phyloP scores from a whole-genome alignment of 192 early-diverging fungal species.

The Entomortierella parvispora region DNA sequence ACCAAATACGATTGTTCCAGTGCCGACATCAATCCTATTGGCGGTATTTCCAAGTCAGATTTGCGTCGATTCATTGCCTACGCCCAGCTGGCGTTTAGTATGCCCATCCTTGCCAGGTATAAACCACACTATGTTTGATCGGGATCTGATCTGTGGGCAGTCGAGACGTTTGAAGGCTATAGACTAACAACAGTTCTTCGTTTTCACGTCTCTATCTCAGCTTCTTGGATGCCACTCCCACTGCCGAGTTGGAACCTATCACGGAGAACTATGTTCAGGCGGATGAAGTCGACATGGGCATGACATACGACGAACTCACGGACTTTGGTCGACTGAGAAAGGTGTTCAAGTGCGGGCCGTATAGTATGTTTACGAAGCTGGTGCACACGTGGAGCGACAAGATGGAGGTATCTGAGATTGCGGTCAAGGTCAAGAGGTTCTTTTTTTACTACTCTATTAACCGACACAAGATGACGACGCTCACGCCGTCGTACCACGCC shows the following conservation, averaged over 20 bases:
- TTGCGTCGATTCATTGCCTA: slow-evolving; percentile 85
- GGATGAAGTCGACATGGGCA: slow-evolving; percentile 98
- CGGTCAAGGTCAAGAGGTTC: slow-evolving; percentile 93
- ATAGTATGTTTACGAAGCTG: slow-evolving; percentile 93
- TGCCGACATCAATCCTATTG: slow-evolving; percentile 98
- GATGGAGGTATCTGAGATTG: slow-evolving; percentile 77
- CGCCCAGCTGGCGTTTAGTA: slow-evolving; percentile 67
- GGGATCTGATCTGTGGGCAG: no score
- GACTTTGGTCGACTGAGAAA: slow-evolving; percentile 92
- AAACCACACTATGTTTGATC: no score
- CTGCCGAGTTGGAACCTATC: slow-evolving; percentile 96
- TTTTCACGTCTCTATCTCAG: slow-evolving; percentile 25
- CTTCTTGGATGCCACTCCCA: slow-evolving; percentile 89
- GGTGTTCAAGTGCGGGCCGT: slow-evolving; percentile 88
- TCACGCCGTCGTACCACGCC: slow-evolving; percentile 96
- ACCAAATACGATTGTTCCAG: slow-evolving; percentile 99
- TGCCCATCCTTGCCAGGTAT: slow-evolving; percentile 74
- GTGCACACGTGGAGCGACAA: slow-evolving; percentile 79
- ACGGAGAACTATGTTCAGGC: slow-evolving; percentile 85
- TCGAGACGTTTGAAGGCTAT: no score
- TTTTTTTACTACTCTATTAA: slow-evolving; percentile 98
- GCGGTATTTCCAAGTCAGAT: slow-evolving; percentile 91
- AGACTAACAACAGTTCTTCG: not conserved
- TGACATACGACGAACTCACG: slow-evolving; percentile 95
- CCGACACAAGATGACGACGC: slow-evolving; percentile 97